Evolutionary conservation across 2,329 filamentous ascomycete species (phyloP).

Genomic region (Cephalotrichum gorgonifer): DNA sequence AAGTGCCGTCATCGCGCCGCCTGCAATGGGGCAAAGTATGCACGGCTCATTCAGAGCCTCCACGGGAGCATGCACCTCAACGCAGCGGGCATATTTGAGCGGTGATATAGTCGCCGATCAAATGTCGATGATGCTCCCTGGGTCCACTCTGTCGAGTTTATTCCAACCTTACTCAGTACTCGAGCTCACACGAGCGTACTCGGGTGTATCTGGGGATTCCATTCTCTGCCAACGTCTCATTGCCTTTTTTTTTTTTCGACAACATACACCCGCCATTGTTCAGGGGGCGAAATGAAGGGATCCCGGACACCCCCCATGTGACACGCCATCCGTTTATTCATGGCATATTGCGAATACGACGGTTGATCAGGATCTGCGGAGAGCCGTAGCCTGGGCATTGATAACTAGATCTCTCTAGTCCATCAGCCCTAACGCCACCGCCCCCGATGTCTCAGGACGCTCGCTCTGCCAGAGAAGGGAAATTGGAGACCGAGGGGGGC

Average conservation of each 20-base stretch:
- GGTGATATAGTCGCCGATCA: not conserved
- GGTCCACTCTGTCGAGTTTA: not conserved
- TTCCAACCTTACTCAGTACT: not conserved
- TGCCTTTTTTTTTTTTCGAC: no score
- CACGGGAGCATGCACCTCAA: not conserved
- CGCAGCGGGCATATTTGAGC: not conserved
- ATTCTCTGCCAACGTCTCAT: not conserved
- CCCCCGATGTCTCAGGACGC: constrained; percentile 1
- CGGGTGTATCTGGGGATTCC: no score
- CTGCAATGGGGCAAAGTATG: not conserved
- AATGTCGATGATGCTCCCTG: not conserved
- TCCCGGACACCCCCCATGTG: no score
- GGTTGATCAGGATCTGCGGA: not conserved
- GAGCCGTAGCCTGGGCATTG: not conserved
- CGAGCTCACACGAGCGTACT: no score
- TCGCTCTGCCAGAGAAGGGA: not conserved
- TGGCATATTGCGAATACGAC: no score
- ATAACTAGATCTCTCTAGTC: not conserved
- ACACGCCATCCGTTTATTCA: no score
- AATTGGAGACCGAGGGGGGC: not conserved
- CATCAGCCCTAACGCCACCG: constrained; percentile 4
- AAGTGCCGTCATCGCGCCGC: not conserved
- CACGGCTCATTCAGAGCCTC: no score
- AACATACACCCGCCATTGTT: no score
- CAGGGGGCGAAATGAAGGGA: no score